A percentile compares a stretch with the other conserved stretches of the same genome.
phyloP scores from a whole-genome alignment of 345 rosid genomes.

The Citrus sp. region DNA sequence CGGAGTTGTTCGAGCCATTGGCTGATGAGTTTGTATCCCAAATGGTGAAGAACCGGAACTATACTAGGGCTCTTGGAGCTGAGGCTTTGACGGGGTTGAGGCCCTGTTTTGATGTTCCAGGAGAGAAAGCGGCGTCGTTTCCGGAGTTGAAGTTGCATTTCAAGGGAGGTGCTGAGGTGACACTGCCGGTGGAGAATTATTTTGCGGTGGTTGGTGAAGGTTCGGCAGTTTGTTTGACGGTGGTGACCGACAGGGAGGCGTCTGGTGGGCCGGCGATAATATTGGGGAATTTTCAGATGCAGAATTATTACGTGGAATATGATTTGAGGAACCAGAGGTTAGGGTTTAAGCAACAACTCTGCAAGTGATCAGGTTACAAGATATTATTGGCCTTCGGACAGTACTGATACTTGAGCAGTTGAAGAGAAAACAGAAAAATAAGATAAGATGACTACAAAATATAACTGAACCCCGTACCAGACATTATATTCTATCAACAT shows the following conservation, averaged over 20 bases:
- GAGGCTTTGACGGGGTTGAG: constrained; percentile 26
- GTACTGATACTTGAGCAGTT: neutral
- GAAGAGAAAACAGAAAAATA: too few species aligned
- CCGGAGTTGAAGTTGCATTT: constrained; percentile 35
- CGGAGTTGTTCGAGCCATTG: constrained; percentile 21
- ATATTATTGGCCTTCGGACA: neutral
- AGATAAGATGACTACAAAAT: too few species aligned
- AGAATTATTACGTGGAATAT: constrained; percentile 40
- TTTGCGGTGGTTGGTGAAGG: constrained; percentile 15
- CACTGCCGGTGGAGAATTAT: constrained; percentile 32
- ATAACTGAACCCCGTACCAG: too few species aligned
- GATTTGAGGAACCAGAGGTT: constrained; percentile 40
- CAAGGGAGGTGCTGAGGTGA: constrained; percentile 38
- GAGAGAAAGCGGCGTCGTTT: neutral
- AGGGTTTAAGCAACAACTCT: constrained; percentile 31
- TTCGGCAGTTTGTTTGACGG: constrained; percentile 30
- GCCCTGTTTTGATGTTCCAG: constrained; percentile 28
- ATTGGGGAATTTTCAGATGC: constrained; percentile 40
- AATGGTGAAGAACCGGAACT: constrained; percentile 20
- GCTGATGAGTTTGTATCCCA: constrained; percentile 24
- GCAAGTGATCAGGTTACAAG: neutral
- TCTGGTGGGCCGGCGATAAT: constrained; percentile 31
- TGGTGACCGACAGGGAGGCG: constrained; percentile 22
- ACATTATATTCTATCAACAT: too few species aligned
- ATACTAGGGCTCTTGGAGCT: constrained; percentile 11